Evolutionary conservation across 176 grass and related monocot genomes (phyloP), one percentile per base, ranked within the genome.

Genomic region (Bromus sterilis): DNA sequence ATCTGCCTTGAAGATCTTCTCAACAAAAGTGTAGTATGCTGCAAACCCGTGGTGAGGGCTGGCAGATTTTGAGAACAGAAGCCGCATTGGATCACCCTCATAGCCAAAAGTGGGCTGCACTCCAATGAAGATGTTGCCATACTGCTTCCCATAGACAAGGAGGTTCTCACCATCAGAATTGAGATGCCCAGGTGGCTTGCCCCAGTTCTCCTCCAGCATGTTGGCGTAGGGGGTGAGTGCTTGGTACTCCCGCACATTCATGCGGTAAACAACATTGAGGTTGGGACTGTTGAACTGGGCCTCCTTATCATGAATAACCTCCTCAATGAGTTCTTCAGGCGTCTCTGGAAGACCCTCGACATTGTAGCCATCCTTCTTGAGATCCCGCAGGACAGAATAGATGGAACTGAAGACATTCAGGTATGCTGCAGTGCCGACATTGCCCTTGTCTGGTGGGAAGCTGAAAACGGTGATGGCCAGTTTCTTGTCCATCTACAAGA

Each of bases 381-480:
- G 96, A 39, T 87, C 90, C 33, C 24, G 51, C 25, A 98, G 90
- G 46, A 98, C 93, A 9, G 96, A 93, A 51, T 83, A 95, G 44
- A 98, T 98, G 86, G 96, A 98, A 40, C 42, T 83, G 88, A 98
- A 98, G 64, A 98, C 96, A 40, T 98, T 95, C 61, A 98, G 88
- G 68, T 99, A 95, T 26, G 93, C 96, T 36, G 93, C 96, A 74
- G 87, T 95, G 16, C 96, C 96, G 1, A 99, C 91, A 28, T 99
- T 99, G 78, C 96, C 96, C 79, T 95, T 99, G 91, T 99, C 96
- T 34, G 96, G 96, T 36, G 96, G 96, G 89, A 99, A 99, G 80
- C 96, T 99, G 89, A 99, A 99, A 9, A 99, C 96, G 11, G 96
- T 99, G 71, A 99, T 95, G 8, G 93, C 96, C 59, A 99, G 41